Evolutionary conservation across 176 grass and related monocot genomes (phyloP).

Genomic region (Puya raimondii): DNA sequence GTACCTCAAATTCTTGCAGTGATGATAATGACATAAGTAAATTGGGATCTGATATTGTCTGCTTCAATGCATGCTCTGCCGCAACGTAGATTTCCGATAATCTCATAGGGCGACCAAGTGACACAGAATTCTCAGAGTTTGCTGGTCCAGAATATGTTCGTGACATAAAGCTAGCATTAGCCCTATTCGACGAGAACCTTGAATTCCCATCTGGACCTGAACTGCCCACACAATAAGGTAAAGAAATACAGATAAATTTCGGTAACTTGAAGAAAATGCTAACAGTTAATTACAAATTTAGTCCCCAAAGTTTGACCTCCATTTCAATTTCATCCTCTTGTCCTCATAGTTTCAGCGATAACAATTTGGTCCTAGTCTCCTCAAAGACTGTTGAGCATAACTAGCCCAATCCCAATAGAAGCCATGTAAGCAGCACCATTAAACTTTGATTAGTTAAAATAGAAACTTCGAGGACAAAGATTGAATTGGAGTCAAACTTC

Average conservation of each 20-base stretch:
- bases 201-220: constrained; percentile 74
- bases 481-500: too few relatives aligned
- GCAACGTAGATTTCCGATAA: constrained; percentile 99
- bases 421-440: too few relatives aligned
- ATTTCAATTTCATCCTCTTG: too few relatives aligned
- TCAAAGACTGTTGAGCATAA: too few relatives aligned
- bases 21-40: constrained; percentile 85
- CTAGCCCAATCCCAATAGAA: too few relatives aligned
- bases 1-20: constrained; percentile 82
- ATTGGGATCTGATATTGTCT: constrained; percentile 73
- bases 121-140: constrained; percentile 55
- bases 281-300: background rate
- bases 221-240: constrained; percentile 47
- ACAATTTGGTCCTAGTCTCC: too few relatives aligned
- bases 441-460: too few relatives aligned
- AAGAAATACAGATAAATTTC: constrained; percentile 20
- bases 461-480: too few relatives aligned
- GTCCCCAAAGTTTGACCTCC: too few relatives aligned
- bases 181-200: constrained; percentile 45
- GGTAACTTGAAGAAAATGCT: too few relatives aligned
- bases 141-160: constrained; percentile 82
- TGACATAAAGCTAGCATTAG: constrained; percentile 37
- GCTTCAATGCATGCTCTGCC: constrained; percentile 79
- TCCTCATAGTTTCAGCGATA: too few relatives aligned
- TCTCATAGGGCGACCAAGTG: constrained; percentile 76